Conservation (phyloP, 176 grass and related monocot genomes). For the Cenchrus americanus region DNA sequence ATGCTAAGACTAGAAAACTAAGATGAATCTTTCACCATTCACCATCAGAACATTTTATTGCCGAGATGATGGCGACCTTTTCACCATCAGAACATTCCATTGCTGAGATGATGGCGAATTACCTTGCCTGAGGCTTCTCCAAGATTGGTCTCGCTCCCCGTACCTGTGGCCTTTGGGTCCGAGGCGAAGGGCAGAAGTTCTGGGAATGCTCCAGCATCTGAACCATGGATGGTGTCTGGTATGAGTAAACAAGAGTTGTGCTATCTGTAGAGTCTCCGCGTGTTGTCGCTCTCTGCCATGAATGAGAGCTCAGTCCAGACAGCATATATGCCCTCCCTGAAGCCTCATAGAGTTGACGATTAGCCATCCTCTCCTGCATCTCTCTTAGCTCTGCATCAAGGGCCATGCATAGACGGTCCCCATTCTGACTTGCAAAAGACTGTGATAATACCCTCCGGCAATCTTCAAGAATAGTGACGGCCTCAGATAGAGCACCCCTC, state of each 20-base stretch:
- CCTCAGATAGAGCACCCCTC: conserved; percentile 67
- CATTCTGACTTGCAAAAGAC: conserved; percentile 58
- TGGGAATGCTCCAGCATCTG: conserved; percentile 81
- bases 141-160: conserved; percentile 14
- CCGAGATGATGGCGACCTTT: conserved; percentile 26
- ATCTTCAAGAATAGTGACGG: conserved; percentile 73
- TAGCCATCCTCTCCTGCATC: conserved; percentile 96
- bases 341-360: conserved; percentile 63
- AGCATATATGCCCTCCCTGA: conserved; percentile 88
- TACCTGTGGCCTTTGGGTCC: conserved; percentile 19
- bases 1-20: conserved; percentile 45
- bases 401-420: conserved; percentile 68
- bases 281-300: conserved; percentile 89
- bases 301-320: conserved; percentile 91
- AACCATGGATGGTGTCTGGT: conserved; percentile 91
- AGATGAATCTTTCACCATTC: conserved; percentile 7
- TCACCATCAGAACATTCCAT: background rate
- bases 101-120: conserved; percentile 23
- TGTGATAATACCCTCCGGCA: conserved; percentile 51
- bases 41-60: conserved; percentile 15
- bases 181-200: conserved; percentile 48
- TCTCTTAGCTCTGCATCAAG: conserved; percentile 83
- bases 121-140: conserved; percentile 43
- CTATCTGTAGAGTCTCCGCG: conserved; percentile 81
- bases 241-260: conserved; percentile 65